phyloP scores from a whole-genome alignment of 305 asterid species.

The Solanum chacoense region DNA sequence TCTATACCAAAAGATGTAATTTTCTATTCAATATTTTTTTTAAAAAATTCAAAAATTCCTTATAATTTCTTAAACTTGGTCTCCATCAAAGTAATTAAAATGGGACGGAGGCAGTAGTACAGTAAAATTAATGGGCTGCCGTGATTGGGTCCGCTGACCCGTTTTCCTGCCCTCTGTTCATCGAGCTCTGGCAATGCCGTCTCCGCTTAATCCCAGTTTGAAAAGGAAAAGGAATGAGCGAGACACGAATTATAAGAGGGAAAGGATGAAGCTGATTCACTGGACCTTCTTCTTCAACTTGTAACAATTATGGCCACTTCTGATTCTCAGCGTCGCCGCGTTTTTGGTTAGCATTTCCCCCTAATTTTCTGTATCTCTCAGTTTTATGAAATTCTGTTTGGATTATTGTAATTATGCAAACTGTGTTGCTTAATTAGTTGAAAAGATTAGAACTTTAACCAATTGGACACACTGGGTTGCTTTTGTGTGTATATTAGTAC shows the following conservation, averaged over 20 bases:
- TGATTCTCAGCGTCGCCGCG: slow-evolving; percentile 76
- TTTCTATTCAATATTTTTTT: background rate
- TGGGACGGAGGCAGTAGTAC: background rate
- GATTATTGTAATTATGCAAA: background rate
- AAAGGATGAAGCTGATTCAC: background rate
- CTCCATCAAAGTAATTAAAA: background rate
- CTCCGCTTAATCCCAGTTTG: background rate
- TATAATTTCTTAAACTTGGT: background rate
- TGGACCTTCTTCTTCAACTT: slow-evolving; percentile 1
- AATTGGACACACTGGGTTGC: background rate
- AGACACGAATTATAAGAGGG: background rate
- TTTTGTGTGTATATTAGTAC: background rate
- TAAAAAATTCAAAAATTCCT: background rate
- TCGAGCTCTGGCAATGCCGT: background rate
- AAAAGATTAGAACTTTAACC: background rate
- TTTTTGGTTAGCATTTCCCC: slow-evolving; percentile 43
- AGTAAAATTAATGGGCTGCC: background rate
- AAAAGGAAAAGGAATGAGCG: background rate
- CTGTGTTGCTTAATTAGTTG: background rate
- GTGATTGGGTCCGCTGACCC: background rate
- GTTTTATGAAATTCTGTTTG: background rate
- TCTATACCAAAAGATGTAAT: background rate
- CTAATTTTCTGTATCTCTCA: background rate
- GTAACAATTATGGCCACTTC: slow-evolving; percentile 42
- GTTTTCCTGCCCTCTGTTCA: background rate